Conservation (phyloP, 2,329 filamentous ascomycete genomes). For the Amphichorda felina region DNA sequence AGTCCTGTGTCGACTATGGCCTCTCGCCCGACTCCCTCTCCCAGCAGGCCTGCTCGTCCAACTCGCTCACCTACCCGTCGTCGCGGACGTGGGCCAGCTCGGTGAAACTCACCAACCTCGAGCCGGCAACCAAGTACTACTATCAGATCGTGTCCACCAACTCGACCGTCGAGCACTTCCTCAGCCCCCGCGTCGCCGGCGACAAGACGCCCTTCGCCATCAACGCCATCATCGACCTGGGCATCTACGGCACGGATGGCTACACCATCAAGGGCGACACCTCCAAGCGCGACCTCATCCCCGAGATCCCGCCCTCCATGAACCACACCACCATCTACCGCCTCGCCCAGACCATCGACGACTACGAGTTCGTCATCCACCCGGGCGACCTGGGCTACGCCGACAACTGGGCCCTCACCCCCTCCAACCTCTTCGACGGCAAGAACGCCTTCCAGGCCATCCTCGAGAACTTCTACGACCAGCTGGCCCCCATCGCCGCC, state of each 20-base stretch:
- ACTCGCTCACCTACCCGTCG: conserved; percentile 35
- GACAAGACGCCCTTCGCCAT: conserved; percentile 41
- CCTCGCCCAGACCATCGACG: conserved; percentile 36
- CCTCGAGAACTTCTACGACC: conserved; percentile 39
- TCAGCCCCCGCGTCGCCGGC: conserved; percentile 39
- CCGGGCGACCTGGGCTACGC: conserved; percentile 46
- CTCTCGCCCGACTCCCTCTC: conserved; percentile 24
- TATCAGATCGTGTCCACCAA: conserved; percentile 47
- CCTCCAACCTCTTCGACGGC: conserved; percentile 33
- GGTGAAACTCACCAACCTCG: conserved; percentile 31
- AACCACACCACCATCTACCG: conserved; percentile 48
- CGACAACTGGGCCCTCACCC: conserved; percentile 40
- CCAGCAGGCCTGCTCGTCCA: conserved; percentile 27
- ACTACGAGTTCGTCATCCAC: conserved; percentile 43
- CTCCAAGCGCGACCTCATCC: background rate
- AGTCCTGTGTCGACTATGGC: conserved; percentile 40
- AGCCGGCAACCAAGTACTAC: conserved; percentile 44
- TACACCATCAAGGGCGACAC: conserved; percentile 24
- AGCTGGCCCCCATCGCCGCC: conserved; percentile 28
- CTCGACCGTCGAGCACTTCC: conserved; percentile 38
- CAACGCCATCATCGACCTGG: conserved; percentile 36
- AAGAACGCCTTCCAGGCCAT: conserved; percentile 43
- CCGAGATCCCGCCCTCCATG: conserved; percentile 31
- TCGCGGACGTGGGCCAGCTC: conserved; percentile 42
- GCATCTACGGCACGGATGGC: conserved; percentile 27